Evolutionary conservation across 129 eudicot genomes (phyloP).

Genomic region (Apium graveolens): DNA sequence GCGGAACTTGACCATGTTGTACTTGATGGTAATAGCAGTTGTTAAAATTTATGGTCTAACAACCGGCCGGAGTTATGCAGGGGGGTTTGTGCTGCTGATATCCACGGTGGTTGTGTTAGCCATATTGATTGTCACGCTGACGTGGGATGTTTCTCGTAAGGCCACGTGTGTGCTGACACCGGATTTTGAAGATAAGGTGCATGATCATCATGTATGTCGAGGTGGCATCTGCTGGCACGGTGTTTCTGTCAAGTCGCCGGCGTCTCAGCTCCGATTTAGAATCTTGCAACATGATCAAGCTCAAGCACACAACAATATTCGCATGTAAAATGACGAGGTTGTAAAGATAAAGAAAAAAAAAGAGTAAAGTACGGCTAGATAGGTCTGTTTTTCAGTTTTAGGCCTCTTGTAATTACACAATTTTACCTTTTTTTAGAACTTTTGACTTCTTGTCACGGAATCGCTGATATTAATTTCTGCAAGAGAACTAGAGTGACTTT

Average conservation of each 20-base stretch:
- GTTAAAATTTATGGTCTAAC: constrained; percentile 55
- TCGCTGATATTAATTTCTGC: too few species aligned
- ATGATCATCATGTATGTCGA: constrained; percentile 55
- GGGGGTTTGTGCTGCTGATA: constrained; percentile 38
- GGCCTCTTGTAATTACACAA: neutral
- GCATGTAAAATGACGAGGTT: neutral
- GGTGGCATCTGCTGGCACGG: constrained; percentile 98
- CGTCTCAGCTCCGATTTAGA: constrained; percentile 66
- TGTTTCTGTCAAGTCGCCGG: constrained; percentile 76
- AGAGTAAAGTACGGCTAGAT: neutral
- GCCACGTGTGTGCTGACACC: constrained; percentile 37
- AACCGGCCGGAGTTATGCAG: constrained; percentile 52
- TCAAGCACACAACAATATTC: neutral
- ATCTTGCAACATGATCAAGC: constrained; percentile 42
- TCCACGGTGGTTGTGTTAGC: constrained; percentile 54
- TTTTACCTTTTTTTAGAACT: neutral
- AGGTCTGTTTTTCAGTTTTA: neutral
- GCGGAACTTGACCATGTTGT: constrained; percentile 49
- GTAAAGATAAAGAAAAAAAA: neutral
- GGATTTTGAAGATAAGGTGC: constrained; percentile 15
- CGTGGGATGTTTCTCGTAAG: constrained; percentile 81
- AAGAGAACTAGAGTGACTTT: too few species aligned
- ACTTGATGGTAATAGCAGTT: constrained; percentile 56
- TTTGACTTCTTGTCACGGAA: neutral
- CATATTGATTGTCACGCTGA: constrained; percentile 43